phyloP scores from a whole-genome alignment of 2,329 filamentous ascomycete species.

The Fusarium globosum region DNA sequence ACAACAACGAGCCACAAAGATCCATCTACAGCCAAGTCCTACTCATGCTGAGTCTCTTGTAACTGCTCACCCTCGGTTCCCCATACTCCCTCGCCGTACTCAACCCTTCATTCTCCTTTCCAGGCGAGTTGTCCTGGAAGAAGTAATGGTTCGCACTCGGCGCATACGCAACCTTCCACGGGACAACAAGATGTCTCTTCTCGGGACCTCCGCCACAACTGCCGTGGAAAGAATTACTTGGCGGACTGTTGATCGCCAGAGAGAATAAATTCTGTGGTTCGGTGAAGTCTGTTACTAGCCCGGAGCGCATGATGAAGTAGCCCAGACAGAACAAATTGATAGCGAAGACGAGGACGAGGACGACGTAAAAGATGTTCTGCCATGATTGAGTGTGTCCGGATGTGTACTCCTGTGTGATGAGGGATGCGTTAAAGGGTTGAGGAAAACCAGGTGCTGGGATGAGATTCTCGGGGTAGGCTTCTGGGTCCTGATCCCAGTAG shows the following conservation, averaged over 20 bases:
- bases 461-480: conserved; percentile 37
- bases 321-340: conserved; percentile 73
- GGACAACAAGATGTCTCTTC: conserved; percentile 52
- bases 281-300: conserved; percentile 80
- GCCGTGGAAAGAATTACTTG: conserved; percentile 51
- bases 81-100: conserved; percentile 37
- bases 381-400: conserved; percentile 70
- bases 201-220: conserved; percentile 54
- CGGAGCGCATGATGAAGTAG: conserved; percentile 66
- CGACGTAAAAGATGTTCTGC: conserved; percentile 74
- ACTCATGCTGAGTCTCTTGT: conserved; percentile 46
- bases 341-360: conserved; percentile 73
- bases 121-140: conserved; percentile 53
- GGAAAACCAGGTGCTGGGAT: conserved; percentile 57
- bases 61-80: conserved; percentile 32
- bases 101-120: conserved; percentile 52
- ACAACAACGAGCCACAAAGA: neutral
- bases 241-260: conserved; percentile 71
- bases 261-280: conserved; percentile 82
- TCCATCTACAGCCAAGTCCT: conserved; percentile 42
- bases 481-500: conserved; percentile 59
- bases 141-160: conserved; percentile 56
- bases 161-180: conserved; percentile 56
- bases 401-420: conserved; percentile 76
- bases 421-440: conserved; percentile 71